Evolutionary conservation across 1,284 basidiomycete genomes (phyloP).

Genomic region (Singerocomus inundabilis): DNA sequence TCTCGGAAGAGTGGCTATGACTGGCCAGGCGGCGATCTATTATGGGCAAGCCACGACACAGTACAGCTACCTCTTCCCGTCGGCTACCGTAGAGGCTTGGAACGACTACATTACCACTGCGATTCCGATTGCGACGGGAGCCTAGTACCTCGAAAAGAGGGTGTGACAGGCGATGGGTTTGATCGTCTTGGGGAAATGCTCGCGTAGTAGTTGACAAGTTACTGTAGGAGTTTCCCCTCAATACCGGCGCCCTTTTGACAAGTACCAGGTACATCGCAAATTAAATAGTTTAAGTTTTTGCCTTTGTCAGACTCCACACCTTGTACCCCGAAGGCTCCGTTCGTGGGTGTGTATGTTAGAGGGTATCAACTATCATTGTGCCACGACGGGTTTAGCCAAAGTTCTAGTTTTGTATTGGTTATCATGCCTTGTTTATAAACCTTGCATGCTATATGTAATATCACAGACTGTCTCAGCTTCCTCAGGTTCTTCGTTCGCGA

Average conservation of each 20-base stretch:
- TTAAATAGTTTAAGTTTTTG: neutral
- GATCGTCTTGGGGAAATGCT: no score
- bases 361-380: no score
- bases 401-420: no score
- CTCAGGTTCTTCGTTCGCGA: neutral
- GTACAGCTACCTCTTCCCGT: slow-evolving; percentile 51
- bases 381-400: no score
- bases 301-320: neutral
- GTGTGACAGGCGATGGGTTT: no score
- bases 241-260: neutral
- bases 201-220: neutral
- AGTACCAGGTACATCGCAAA: neutral
- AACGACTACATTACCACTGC: slow-evolving; percentile 39
- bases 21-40: slow-evolving; percentile 50
- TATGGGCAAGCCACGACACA: slow-evolving; percentile 46
- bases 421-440: neutral
- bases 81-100: slow-evolving; percentile 58
- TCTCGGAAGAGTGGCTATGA: slow-evolving; percentile 45
- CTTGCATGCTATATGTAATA: neutral
- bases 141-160: neutral
- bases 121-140: neutral
- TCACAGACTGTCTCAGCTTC: neutral
- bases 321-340: no score
- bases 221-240: neutral
- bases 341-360: no score